Evolutionary conservation across 2,329 filamentous ascomycete species (phyloP).

Genomic region (Botrytis aclada): DNA sequence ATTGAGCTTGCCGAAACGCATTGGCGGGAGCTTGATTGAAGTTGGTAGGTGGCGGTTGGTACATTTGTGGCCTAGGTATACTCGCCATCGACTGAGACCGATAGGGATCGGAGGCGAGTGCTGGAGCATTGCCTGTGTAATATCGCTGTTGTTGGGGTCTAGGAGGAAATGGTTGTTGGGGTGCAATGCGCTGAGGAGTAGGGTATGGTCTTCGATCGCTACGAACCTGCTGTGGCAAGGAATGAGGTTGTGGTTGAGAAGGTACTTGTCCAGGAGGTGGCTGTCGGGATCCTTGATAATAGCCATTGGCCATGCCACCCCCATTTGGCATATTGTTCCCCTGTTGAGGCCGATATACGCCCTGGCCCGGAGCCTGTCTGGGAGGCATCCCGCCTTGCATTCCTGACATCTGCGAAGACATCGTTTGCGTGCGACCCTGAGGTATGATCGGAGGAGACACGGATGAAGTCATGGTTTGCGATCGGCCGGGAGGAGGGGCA

Average conservation of each 20-base stretch:
- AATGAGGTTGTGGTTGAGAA: slow-evolving; percentile 53
- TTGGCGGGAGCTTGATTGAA: slow-evolving; percentile 68
- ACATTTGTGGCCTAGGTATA: slow-evolving; percentile 68
- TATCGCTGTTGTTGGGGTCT: slow-evolving; percentile 54
- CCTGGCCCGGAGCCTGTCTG: slow-evolving; percentile 46
- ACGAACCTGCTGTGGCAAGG: slow-evolving; percentile 58
- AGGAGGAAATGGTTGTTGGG: slow-evolving; percentile 45
- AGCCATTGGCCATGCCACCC: slow-evolving; percentile 46
- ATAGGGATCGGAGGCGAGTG: slow-evolving; percentile 80
- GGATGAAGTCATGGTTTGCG: slow-evolving; percentile 91
- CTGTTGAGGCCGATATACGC: slow-evolving; percentile 33
- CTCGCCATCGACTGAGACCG: slow-evolving; percentile 91
- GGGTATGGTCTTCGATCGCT: slow-evolving; percentile 64
- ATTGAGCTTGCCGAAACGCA: slow-evolving; percentile 75
- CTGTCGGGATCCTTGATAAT: slow-evolving; percentile 47
- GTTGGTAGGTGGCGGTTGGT: slow-evolving; percentile 59
- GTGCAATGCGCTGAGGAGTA: slow-evolving; percentile 51
- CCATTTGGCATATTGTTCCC: slow-evolving; percentile 23
- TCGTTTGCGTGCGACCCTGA: slow-evolving; percentile 74
- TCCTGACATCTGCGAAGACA: slow-evolving; percentile 46
- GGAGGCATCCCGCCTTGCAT: slow-evolving; percentile 46
- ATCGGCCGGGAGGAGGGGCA: slow-evolving; percentile 80
- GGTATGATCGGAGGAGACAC: slow-evolving; percentile 55
- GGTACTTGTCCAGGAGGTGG: slow-evolving; percentile 36
- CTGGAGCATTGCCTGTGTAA: slow-evolving; percentile 59